These are phyloP conservation scores for Fusarium sp. DNA, from an alignment of 2,329 filamentous ascomycete species.

Conservation along the genomic window DNA sequence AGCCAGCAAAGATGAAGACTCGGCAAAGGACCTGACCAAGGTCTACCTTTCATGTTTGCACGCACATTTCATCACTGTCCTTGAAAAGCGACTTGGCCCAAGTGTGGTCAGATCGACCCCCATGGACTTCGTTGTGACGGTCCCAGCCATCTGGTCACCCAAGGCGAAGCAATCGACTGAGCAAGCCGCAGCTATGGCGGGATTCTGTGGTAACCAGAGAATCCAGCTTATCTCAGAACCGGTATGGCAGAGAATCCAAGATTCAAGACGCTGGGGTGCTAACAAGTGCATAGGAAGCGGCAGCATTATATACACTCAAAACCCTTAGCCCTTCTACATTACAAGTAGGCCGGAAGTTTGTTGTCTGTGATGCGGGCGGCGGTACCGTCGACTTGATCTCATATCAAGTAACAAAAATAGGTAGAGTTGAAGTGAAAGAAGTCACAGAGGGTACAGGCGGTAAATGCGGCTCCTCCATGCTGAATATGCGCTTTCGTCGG, in stretches of 20 bases:
- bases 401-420: constrained; percentile 61
- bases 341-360: constrained; percentile 61
- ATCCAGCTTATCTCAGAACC: constrained; percentile 65
- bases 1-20: constrained; percentile 52
- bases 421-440: constrained; percentile 62
- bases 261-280: constrained; percentile 12
- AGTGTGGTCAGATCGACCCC: constrained; percentile 59
- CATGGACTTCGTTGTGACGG: constrained; percentile 68
- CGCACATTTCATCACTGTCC: constrained; percentile 61
- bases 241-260: constrained; percentile 42
- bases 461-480: constrained; percentile 63
- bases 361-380: constrained; percentile 68
- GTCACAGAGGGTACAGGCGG: constrained; percentile 63
- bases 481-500: constrained; percentile 63
- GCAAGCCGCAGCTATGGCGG: constrained; percentile 55
- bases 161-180: constrained; percentile 65
- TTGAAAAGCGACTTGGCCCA: constrained; percentile 59
- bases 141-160: constrained; percentile 71
- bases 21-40: constrained; percentile 54
- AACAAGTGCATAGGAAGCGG: constrained; percentile 58
- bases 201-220: constrained; percentile 57
- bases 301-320: constrained; percentile 63
- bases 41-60: constrained; percentile 63
- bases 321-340: constrained; percentile 58
- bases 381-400: constrained; percentile 68